phyloP scores from a whole-genome alignment of 2,329 filamentous ascomycete species.

The Diaporthe sp. region DNA sequence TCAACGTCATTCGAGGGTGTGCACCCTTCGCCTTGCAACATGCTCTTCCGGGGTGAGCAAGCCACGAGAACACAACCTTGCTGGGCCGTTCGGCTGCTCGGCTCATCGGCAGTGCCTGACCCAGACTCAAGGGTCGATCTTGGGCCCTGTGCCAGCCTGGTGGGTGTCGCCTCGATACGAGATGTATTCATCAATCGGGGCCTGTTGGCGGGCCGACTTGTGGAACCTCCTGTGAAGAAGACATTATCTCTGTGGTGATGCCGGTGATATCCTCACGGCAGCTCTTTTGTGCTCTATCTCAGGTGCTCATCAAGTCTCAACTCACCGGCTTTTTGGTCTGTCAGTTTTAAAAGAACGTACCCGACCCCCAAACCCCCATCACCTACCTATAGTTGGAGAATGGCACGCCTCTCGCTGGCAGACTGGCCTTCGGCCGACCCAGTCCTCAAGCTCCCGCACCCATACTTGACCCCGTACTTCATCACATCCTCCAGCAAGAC shows the following conservation, averaged over 20 bases:
- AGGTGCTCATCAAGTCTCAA: neutral
- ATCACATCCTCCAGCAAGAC: slow-evolving; percentile 38
- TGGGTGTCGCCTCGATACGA: neutral
- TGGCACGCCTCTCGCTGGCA: slow-evolving; percentile 38
- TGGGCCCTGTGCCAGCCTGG: neutral
- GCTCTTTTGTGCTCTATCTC: neutral
- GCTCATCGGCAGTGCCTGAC: slow-evolving; percentile 6
- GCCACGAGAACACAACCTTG: neutral
- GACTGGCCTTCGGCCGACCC: slow-evolving; percentile 40
- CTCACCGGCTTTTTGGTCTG: neutral
- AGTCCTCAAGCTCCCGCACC: slow-evolving; percentile 44
- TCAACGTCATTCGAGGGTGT: neutral
- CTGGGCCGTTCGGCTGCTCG: neutral
- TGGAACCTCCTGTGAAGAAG: neutral
- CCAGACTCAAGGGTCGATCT: neutral
- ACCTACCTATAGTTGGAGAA: neutral
- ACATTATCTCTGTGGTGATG: neutral
- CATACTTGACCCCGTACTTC: slow-evolving; percentile 43
- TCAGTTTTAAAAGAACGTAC: neutral
- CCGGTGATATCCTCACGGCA: neutral
- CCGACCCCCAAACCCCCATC: neutral
- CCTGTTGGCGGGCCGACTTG: neutral
- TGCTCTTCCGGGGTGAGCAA: neutral
- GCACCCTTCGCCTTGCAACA: too few relatives aligned
- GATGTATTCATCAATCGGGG: slow-evolving; percentile 22